Evolutionary conservation across 352 stramenopile species (phyloP).

Genomic region (Phytopythium vexans): DNA sequence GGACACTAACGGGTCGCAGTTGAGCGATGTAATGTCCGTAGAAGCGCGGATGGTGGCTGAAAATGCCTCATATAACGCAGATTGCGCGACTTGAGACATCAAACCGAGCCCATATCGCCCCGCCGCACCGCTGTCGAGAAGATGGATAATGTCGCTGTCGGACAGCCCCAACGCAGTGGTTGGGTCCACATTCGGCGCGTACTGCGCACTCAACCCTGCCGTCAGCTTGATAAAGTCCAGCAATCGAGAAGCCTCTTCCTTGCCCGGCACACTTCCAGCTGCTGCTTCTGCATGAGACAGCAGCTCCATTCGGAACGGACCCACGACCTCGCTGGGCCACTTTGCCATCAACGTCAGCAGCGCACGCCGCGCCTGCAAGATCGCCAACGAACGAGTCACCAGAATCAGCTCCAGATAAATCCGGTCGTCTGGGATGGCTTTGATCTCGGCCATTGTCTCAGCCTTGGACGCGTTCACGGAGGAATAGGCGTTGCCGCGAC

Average conservation of each 20-base stretch:
- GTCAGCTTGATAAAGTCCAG: conserved; percentile 86
- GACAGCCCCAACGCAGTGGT: conserved; percentile 22
- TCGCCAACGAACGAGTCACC: conserved; percentile 71
- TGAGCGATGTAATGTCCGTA: conserved; percentile 2
- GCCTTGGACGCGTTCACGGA: conserved; percentile 46
- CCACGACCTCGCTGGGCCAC: conserved; percentile 60
- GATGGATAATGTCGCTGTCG: conserved; percentile 40
- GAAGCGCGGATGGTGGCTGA: conserved; percentile 11
- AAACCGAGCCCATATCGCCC: conserved; percentile 52
- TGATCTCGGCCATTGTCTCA: conserved; percentile 71
- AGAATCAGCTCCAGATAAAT: conserved; percentile 78
- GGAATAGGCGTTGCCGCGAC: conserved; percentile 36
- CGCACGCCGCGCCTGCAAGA: conserved; percentile 74
- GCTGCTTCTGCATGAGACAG: conserved; percentile 28
- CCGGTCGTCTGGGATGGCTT: conserved; percentile 72
- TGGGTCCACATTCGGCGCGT: conserved; percentile 25
- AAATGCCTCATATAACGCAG: conserved; percentile 36
- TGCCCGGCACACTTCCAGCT: conserved; percentile 7
- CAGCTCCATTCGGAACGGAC: conserved; percentile 46
- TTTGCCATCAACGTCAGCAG: conserved; percentile 75
- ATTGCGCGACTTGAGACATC: conserved; percentile 44
- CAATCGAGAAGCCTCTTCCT: conserved; percentile 44
- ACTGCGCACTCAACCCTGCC: conserved; percentile 57
- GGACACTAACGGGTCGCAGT: conserved; percentile 38
- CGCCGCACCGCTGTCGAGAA: conserved; percentile 54